These are phyloP conservation scores for Epichloe gansuensis DNA, from an alignment of 2,329 filamentous ascomycete genomes.

Conservation along the genomic window DNA sequence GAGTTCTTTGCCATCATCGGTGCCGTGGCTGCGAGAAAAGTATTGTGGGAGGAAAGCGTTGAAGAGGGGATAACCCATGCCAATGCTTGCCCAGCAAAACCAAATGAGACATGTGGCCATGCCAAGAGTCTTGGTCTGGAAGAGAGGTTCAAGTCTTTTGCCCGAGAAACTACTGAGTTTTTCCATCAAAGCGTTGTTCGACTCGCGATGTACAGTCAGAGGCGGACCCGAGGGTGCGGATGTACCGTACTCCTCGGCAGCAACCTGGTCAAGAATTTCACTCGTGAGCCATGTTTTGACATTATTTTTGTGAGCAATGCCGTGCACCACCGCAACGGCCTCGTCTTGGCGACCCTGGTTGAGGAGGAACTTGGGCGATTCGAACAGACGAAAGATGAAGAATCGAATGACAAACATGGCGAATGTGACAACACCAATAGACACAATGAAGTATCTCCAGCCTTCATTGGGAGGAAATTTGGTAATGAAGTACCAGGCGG, in stretches of 20 bases:
- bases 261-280: slow-evolving; percentile 48
- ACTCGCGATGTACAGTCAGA: slow-evolving; percentile 9
- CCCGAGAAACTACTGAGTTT: slow-evolving; percentile 54
- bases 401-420: slow-evolving; percentile 68
- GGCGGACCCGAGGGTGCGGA: slow-evolving; percentile 10
- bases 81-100: slow-evolving; percentile 73
- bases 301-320: slow-evolving; percentile 59
- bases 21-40: slow-evolving; percentile 44
- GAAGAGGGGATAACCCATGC: slow-evolving; percentile 79
- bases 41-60: slow-evolving; percentile 87
- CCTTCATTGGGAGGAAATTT: slow-evolving; percentile 56
- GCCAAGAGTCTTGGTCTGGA: slow-evolving; percentile 39
- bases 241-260: slow-evolving; percentile 26
- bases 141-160: slow-evolving; percentile 54
- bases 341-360: slow-evolving; percentile 64
- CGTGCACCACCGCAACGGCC: slow-evolving; percentile 68
- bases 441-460: slow-evolving; percentile 63
- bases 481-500: slow-evolving; percentile 66
- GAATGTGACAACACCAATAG: slow-evolving; percentile 60
- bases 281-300: slow-evolving; percentile 64
- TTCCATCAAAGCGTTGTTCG: slow-evolving; percentile 35
- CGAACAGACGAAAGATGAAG: slow-evolving; percentile 68
- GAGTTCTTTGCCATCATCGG: slow-evolving; percentile 8
- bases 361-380: slow-evolving; percentile 75
- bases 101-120: slow-evolving; percentile 46